These are phyloP conservation scores for Eucalyptus camaldulensis DNA, from an alignment of 345 rosid genomes.

Conservation along the genomic window DNA sequence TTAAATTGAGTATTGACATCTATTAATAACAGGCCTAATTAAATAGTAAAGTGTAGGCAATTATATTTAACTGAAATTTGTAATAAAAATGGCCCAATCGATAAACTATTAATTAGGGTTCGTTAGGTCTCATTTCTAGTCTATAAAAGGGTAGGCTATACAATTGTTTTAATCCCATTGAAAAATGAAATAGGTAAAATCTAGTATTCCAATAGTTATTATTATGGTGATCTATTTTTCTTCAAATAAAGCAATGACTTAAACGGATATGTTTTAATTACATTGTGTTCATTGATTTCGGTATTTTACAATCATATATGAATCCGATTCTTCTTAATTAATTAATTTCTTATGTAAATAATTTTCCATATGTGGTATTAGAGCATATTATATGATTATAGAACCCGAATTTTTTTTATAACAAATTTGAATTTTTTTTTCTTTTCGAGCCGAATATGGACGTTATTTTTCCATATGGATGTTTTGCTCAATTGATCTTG, in stretches of 20 bases:
- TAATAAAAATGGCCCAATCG: fast-evolving
- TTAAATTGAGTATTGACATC: fast-evolving
- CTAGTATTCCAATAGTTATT: fast-evolving
- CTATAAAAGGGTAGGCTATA: fast-evolving
- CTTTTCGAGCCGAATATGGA: too few species aligned
- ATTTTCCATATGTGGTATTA: too few species aligned
- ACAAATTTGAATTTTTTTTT: too few species aligned
- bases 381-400: too few species aligned
- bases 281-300: fast-evolving
- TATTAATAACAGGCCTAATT: fast-evolving
- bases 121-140: fast-evolving
- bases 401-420: too few species aligned
- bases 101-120: fast-evolving
- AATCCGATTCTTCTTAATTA: too few species aligned
- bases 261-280: fast-evolving
- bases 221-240: fast-evolving
- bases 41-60: fast-evolving
- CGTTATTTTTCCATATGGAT: fast-evolving
- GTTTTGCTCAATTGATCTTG: too few species aligned
- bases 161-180: too few species aligned
- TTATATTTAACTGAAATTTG: fast-evolving
- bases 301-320: too few species aligned
- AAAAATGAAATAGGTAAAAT: fast-evolving
- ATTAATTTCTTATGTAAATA: too few species aligned
- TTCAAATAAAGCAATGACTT: fast-evolving